phyloP scores from a whole-genome alignment of 805 yeast genomes.

The Clavispora fructus region DNA sequence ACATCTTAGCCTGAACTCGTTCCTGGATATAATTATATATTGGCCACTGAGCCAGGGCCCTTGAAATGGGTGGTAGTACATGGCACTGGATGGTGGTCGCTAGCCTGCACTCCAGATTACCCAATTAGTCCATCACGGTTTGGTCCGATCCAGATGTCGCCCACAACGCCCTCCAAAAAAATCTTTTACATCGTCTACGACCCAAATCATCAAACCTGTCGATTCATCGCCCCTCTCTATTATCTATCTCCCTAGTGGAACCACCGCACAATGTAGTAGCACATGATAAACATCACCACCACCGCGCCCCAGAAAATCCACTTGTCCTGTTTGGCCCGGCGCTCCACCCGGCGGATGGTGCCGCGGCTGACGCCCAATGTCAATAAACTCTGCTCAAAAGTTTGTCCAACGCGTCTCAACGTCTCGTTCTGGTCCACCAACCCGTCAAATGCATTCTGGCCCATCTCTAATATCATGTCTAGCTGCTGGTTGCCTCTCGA shows the following conservation, averaged over 20 bases:
- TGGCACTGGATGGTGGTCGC: too few relatives aligned
- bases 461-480: conserved; percentile 89
- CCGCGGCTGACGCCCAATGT: conserved; percentile 85
- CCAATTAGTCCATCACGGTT: too few relatives aligned
- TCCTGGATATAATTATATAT: too few relatives aligned
- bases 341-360: conserved; percentile 75
- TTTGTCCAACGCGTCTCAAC: conserved; percentile 55
- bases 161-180: too few relatives aligned
- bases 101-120: too few relatives aligned
- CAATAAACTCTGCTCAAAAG: conserved; percentile 61
- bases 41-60: too few relatives aligned
- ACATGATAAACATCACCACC: conserved; percentile 52
- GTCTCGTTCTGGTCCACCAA: conserved; percentile 79
- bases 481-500: conserved; percentile 72
- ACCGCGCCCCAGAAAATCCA: conserved; percentile 79
- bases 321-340: conserved; percentile 80
- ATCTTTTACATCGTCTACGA: too few relatives aligned
- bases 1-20: too few relatives aligned
- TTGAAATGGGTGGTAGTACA: too few relatives aligned
- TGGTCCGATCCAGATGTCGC: too few relatives aligned
- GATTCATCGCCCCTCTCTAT: background rate
- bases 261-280: conserved; percentile 63
- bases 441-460: conserved; percentile 78
- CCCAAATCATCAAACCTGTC: too few relatives aligned
- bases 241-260: conserved; percentile 38